Evolutionary conservation across 2,329 filamentous ascomycete genomes (phyloP), one percentile per base, ranked within the genome.

Genomic region (Epichloe bromicola): DNA sequence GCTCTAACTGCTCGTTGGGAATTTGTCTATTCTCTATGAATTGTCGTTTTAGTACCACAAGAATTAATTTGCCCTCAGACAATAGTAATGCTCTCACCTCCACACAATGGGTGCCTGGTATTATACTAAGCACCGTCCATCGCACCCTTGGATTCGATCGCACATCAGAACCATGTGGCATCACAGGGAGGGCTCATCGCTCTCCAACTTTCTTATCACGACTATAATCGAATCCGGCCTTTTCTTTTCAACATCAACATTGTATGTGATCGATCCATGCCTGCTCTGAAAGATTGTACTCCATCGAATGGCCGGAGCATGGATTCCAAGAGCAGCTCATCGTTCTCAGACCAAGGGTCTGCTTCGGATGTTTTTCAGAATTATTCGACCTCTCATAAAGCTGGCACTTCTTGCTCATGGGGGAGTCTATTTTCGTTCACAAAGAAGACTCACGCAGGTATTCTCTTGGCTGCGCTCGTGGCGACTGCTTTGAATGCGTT

Each of bases 361-460:
- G 2, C 23, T 26, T 34, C 41, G 19, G 5, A 44, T 45, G 17
- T 7, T 17, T 3, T 10, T 23, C 38, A 19, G n/a, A 26, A 11
- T 15, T 20, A 11, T 17, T 15, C 38, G 15, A 33, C 5, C 15
- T 34, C 30, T 6, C 3, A 12, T 23, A 17, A 34, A 34, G 17
- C 15, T 14, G n/a, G 30, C 12, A 11, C 33, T 12, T 19, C 17
- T 23, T 33, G 17, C 15, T 63, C 63, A 20, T 71, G 67, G 65
- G 63, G 63, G 33, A 64, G 72, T 45, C 73, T 96, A 3, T 91
- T 95, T 63, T 70, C 71, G 41, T 95, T 94, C 64, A 86, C 83
- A 0, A 78, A 73, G n/a, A 72, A 65, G 56, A 67, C 70, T 15
- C 83, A 95, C 60, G 55, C 75, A 0, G 67, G 70, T 1, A 62